Conservation (phyloP, 2,329 filamentous ascomycete species). For the Diatrype stigma region DNA sequence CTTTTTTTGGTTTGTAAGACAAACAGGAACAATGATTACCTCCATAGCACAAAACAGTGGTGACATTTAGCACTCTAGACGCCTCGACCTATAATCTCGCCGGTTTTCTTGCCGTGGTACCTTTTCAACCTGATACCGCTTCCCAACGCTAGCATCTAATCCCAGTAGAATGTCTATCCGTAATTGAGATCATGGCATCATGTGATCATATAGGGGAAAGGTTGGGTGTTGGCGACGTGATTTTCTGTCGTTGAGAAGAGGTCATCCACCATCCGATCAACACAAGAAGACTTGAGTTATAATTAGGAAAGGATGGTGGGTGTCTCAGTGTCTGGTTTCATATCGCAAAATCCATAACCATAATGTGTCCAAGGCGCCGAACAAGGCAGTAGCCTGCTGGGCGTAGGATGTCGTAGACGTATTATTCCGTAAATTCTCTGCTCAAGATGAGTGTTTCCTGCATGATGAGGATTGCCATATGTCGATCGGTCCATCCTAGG, state of each 20-base stretch:
- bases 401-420: constrained; percentile 55
- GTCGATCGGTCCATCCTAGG: constrained; percentile 33
- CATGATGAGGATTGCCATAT: constrained; percentile 41
- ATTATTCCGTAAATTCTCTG: constrained; percentile 51
- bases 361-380: constrained; percentile 57
- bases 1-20: too few relatives aligned
- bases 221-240: constrained; percentile 16
- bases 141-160: constrained; percentile 27
- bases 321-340: constrained; percentile 23
- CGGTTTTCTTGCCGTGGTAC: constrained; percentile 14
- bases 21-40: constrained; percentile 12
- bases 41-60: constrained; percentile 20
- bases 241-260: constrained; percentile 13
- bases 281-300: constrained; percentile 10
- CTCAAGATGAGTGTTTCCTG: constrained; percentile 44
- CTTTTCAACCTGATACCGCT: constrained; percentile 25
- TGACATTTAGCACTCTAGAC: constrained; percentile 15
- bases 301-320: constrained; percentile 14
- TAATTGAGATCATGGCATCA: constrained; percentile 23
- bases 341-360: constrained; percentile 59
- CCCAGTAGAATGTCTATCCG: constrained; percentile 25
- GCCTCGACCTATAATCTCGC: constrained; percentile 8
- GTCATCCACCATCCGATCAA: constrained; percentile 17
- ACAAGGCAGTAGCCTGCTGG: constrained; percentile 43
- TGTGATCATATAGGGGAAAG: constrained; percentile 24